Conservation (phyloP, 1,284 basidiomycete genomes). For the Ceratobasidium sp. region DNA sequence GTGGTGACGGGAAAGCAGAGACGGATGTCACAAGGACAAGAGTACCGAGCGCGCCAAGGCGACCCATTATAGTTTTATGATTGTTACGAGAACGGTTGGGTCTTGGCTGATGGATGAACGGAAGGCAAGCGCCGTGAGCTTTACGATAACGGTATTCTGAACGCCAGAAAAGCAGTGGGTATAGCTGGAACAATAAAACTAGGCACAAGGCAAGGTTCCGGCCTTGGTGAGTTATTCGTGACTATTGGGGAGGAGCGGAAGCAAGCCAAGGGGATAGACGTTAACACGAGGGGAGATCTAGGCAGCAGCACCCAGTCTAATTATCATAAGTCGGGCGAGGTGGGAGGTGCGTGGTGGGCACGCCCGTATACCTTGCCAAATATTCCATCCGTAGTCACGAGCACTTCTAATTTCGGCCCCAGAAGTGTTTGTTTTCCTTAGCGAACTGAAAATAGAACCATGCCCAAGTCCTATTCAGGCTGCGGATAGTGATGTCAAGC, state of each 20-base stretch:
- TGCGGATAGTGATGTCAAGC: neutral
- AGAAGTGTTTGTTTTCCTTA: neutral
- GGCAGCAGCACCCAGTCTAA: slow-evolving; percentile 30
- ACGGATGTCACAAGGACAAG: slow-evolving; percentile 14
- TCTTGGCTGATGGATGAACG: slow-evolving; percentile 12
- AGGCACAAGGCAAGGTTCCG: slow-evolving; percentile 11
- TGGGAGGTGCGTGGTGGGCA: slow-evolving; percentile 26
- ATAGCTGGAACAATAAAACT: neutral
- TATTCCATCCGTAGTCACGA: slow-evolving; percentile 19
- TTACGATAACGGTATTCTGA: neutral
- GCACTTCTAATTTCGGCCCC: slow-evolving; percentile 26
- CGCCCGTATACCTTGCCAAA: slow-evolving; percentile 9
- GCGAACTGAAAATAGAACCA: slow-evolving; percentile 14
- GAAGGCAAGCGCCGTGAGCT: neutral
- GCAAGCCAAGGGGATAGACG: slow-evolving; percentile 4
- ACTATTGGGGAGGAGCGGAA: slow-evolving; percentile 10
- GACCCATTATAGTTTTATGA: slow-evolving; percentile 8
- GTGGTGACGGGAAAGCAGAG: slow-evolving; percentile 17
- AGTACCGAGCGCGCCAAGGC: slow-evolving; percentile 20
- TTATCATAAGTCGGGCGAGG: slow-evolving; percentile 15
- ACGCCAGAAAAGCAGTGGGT: neutral
- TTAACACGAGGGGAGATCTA: slow-evolving; percentile 29
- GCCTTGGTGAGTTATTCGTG: neutral
- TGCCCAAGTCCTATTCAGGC: slow-evolving; percentile 8
- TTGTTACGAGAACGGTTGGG: slow-evolving; percentile 9